Base-by-base conservation (phyloP, 2,329 filamentous ascomycete species). In the Juglanconis sp. region DNA sequence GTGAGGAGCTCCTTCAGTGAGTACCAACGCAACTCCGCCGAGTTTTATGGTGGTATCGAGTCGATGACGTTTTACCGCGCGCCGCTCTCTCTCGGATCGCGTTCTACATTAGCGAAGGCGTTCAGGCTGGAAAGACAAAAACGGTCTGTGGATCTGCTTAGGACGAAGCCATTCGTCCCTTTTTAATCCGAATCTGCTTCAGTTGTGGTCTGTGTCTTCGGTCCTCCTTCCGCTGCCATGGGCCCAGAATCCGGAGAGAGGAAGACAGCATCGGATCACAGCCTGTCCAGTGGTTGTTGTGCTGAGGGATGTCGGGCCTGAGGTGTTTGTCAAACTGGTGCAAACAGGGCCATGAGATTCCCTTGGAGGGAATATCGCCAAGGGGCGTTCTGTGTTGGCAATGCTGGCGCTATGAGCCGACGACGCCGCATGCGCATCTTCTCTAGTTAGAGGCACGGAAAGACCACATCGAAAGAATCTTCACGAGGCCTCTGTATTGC, bases 1-100 rank as follows among this genome's bases (percentile, higher is more conserved):
- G 93, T 77, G 95, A 98, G 78, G 95, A 99, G 77, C 82, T 98
- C 65, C 83, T 96, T 58, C 83, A 86, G 74, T 86, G 46, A 59
- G 10, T 17, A 9, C 38, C 32, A 56, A 31, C 36, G 10, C n/a
- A 9, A 40, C 24, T 24, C n/a, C 34, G 30, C 17, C 46, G 30
- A 30, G 52, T 10, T 49, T 31, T 50, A 54, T 48, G 46, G 46
- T 61, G 51, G 48, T 31, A 50, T 53, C 30, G 48, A 15, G 36
- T 48, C 42, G 32, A 62, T 56, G 55, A 42, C 47, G 32, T 48
- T 53, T 51, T 50, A 52, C 42, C 35, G 53, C 51, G 53, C 62
- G 57, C 60, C 34, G 52, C 52, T 35, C 38, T 38, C 53, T 40
- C 32, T 10, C 31, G 44, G 42, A 42, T 51, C 56, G 65, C 57